A percentile compares a stretch with the other conserved stretches of the same genome.
Conservation (phyloP, 2,329 filamentous ascomycete genomes). For the Helotiales sp. region DNA sequence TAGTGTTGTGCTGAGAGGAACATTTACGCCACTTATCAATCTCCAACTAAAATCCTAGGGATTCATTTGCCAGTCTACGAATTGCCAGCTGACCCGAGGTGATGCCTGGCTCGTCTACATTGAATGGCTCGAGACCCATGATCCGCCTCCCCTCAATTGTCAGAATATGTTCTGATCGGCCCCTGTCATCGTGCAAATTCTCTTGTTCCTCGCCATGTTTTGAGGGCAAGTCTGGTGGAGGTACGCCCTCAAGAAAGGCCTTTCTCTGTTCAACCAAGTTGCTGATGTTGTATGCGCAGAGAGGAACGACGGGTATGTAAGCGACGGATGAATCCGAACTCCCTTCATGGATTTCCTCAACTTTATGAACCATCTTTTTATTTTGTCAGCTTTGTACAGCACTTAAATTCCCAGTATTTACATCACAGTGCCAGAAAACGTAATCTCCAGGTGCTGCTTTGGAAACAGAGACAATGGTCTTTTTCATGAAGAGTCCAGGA, state of each 20-base stretch:
- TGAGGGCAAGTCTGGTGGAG: constrained; percentile 72
- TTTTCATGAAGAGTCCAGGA: constrained; percentile 10
- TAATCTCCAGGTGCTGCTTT: constrained; percentile 21
- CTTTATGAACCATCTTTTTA: constrained; percentile 18
- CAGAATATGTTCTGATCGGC: constrained; percentile 17
- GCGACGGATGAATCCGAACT: constrained; percentile 18
- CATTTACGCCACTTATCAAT: no score
- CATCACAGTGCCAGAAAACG: constrained; percentile 22
- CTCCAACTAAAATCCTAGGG: constrained; percentile 12
- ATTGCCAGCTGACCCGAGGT: constrained; percentile 15
- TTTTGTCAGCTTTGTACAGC: not conserved
- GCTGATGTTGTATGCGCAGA: constrained; percentile 73
- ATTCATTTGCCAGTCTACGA: constrained; percentile 17
- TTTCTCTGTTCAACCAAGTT: constrained; percentile 73
- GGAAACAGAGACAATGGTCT: constrained; percentile 17
- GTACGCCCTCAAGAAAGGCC: constrained; percentile 70
- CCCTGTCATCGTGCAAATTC: constrained; percentile 16
- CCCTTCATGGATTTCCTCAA: constrained; percentile 18
- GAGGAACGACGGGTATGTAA: constrained; percentile 66
- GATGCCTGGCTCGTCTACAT: constrained; percentile 17
- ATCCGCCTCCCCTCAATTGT: constrained; percentile 15
- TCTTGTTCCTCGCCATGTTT: constrained; percentile 62
- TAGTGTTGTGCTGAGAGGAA: no score
- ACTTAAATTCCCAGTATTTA: not conserved
- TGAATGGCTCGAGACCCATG: constrained; percentile 20